Evolutionary conservation across 2,329 filamentous ascomycete genomes (phyloP).

Genomic region (Xylaria sp.): DNA sequence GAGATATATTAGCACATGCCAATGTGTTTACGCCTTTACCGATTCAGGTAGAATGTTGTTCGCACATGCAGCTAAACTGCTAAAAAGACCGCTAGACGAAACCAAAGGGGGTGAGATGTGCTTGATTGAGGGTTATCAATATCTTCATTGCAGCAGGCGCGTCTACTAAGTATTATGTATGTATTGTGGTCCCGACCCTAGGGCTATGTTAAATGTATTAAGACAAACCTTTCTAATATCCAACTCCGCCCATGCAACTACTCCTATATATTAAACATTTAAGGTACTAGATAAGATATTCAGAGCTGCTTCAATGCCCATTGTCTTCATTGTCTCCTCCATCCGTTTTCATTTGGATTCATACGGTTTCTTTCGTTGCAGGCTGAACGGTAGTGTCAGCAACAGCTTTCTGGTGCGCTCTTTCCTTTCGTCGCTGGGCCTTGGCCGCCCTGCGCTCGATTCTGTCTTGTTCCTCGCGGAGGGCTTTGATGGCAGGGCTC

Average conservation of each 20-base stretch:
- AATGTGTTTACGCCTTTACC: too few species aligned
- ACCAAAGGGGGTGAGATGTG: not conserved
- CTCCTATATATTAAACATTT: not conserved
- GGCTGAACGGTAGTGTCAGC: not conserved
- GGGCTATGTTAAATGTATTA: constrained; percentile 7
- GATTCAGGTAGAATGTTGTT: too few species aligned
- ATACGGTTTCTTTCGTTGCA: constrained; percentile 19
- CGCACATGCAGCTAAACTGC: not conserved
- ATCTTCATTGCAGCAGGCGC: constrained; percentile 20
- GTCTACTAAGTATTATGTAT: constrained; percentile 14
- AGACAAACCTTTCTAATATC: not conserved
- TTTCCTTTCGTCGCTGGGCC: constrained; percentile 44
- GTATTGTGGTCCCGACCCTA: not conserved
- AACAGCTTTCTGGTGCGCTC: constrained; percentile 22
- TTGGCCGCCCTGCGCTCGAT: constrained; percentile 52
- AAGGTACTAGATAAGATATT: not conserved
- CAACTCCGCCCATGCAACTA: constrained; percentile 25
- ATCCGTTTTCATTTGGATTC: not conserved
- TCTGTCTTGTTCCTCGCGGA: constrained; percentile 59
- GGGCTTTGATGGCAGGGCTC: constrained; percentile 60
- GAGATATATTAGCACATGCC: too few species aligned
- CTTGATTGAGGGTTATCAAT: constrained; percentile 8
- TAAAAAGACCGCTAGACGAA: not conserved
- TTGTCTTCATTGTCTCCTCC: not conserved
- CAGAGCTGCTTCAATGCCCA: not conserved